Evolutionary conservation across 1,139 yeast species (phyloP).

Genomic region (Suhomyces bribrorum): DNA sequence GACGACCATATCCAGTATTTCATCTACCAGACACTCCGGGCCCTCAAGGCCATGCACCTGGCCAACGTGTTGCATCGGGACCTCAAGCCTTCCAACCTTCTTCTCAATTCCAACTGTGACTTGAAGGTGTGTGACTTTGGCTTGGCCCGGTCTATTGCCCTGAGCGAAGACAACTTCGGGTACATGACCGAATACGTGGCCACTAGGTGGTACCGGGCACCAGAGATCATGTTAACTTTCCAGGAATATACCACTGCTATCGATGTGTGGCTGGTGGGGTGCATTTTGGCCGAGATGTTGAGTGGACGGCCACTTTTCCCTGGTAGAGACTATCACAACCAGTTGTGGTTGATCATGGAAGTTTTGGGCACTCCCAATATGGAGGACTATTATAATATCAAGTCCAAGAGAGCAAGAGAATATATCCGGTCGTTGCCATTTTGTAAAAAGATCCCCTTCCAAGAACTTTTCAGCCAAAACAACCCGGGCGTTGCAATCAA

Average conservation of each 20-base stretch:
- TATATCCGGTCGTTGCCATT: slow-evolving; percentile 78
- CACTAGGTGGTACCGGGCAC: slow-evolving; percentile 96
- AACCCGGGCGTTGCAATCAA: slow-evolving; percentile 32
- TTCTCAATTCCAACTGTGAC: slow-evolving; percentile 90
- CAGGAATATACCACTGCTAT: slow-evolving; percentile 93
- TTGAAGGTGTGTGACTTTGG: slow-evolving; percentile 95
- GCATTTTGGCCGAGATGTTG: slow-evolving; percentile 91
- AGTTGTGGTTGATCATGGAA: slow-evolving; percentile 81
- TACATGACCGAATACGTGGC: slow-evolving; percentile 96
- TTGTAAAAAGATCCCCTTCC: slow-evolving; percentile 56
- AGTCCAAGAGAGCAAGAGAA: slow-evolving; percentile 81
- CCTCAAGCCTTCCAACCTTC: slow-evolving; percentile 83
- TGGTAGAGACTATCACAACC: slow-evolving; percentile 92
- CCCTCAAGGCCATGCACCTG: slow-evolving; percentile 85
- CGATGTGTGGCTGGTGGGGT: slow-evolving; percentile 96
- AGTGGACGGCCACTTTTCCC: slow-evolving; percentile 88
- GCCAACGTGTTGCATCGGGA: slow-evolving; percentile 93
- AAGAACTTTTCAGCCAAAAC: slow-evolving; percentile 15
- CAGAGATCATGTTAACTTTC: slow-evolving; percentile 93
- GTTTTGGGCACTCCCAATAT: slow-evolving; percentile 86
- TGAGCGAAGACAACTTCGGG: slow-evolving; percentile 62
- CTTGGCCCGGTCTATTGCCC: slow-evolving; percentile 61
- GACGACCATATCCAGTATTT: slow-evolving; percentile 96
- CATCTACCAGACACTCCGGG: slow-evolving; percentile 86
- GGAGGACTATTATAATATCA: slow-evolving; percentile 79